Base-by-base conservation (phyloP, 2,329 filamentous ascomycete species). In the Emergomyces orientalis region DNA sequence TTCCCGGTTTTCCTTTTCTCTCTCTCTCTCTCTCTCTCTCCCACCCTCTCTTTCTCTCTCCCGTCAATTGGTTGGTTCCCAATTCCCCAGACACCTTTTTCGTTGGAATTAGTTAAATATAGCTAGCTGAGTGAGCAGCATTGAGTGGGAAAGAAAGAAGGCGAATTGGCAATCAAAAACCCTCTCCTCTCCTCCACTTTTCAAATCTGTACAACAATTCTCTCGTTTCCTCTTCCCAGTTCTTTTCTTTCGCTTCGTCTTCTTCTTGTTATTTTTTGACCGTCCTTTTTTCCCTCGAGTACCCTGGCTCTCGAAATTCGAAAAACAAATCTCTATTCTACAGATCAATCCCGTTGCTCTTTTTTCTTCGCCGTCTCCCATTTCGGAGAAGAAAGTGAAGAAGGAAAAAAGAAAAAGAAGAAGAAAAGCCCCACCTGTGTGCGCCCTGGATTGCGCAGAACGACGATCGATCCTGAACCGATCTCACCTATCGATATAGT, bases 11-110 rank as follows among this genome's bases (percentile, higher is more conserved):
- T 25, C 45, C 22, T 49, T 25, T 11, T 49, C 22, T 49, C 45
- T 49, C 19, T 25, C 45, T 49, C 17, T 49, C 45, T 19, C 60
- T 61, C 55, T 63, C 64, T 11, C 59, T 55, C 47, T 61, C 57
- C 32, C 59, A n/a, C n/a, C n/a, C n/a, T n/a, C n/a, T 65, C 63
- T 63, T 62, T 63, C 66, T 60, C 59, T 60, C 55, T 57, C 45
- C 43, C 45, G 63, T 62, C 62, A 65, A 65, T 68, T 66, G 65
- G 65, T 62, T 64, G n/a, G n/a, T n/a, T n/a, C n/a, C n/a, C n/a
- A n/a, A n/a, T 69, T 61, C 17, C 25, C 5, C 3, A 13, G 25
- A 19, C 1, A 25, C 27, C 13, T 7, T n/a, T n/a, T n/a, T n/a
- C n/a, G n/a, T n/a, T n/a, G n/a, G n/a, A n/a, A n/a, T n/a, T n/a